These are phyloP conservation scores for Blepharisma japonicum DNA, from an alignment of 73 alveolate genomes.

Conservation along the genomic window DNA sequence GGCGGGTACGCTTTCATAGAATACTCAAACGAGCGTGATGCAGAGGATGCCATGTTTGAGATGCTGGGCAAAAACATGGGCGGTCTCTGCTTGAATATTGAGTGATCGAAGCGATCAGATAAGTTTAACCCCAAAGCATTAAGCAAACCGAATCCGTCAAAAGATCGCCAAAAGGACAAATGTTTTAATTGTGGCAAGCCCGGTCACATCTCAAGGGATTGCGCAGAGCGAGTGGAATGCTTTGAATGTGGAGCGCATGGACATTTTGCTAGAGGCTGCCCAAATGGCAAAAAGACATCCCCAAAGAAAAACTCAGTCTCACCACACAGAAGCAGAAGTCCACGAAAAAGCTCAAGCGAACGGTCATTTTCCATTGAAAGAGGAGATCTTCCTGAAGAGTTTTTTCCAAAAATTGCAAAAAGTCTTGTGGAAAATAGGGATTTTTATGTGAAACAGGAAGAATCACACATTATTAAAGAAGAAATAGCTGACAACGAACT, in stretches of 20 bases:
- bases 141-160: slow-evolving; percentile 27
- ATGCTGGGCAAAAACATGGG: slow-evolving; percentile 57
- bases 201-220: slow-evolving; percentile 57
- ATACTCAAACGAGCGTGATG: slow-evolving; percentile 54
- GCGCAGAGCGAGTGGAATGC: slow-evolving; percentile 40
- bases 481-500: slow-evolving; percentile 6
- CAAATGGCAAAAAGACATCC: slow-evolving; percentile 6
- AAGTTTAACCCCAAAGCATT: slow-evolving; percentile 26
- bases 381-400: neutral
- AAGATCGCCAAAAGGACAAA: slow-evolving; percentile 30
- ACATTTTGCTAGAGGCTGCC: slow-evolving; percentile 22
- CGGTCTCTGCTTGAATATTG: slow-evolving; percentile 50
- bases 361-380: slow-evolving; percentile 5
- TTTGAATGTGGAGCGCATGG: slow-evolving; percentile 29
- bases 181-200: slow-evolving; percentile 47
- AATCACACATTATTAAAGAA: neutral
- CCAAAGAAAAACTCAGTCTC: slow-evolving; percentile 7
- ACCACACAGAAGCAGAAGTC: neutral
- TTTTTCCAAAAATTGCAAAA: slow-evolving; percentile 5
- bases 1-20: slow-evolving; percentile 61
- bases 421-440: no score
- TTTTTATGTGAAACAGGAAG: neutral
- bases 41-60: slow-evolving; percentile 49
- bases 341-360: neutral
- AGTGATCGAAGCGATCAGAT: slow-evolving; percentile 56